Conservation (phyloP, 2,329 filamentous ascomycete species). For the Talaromyces atroroseus region DNA sequence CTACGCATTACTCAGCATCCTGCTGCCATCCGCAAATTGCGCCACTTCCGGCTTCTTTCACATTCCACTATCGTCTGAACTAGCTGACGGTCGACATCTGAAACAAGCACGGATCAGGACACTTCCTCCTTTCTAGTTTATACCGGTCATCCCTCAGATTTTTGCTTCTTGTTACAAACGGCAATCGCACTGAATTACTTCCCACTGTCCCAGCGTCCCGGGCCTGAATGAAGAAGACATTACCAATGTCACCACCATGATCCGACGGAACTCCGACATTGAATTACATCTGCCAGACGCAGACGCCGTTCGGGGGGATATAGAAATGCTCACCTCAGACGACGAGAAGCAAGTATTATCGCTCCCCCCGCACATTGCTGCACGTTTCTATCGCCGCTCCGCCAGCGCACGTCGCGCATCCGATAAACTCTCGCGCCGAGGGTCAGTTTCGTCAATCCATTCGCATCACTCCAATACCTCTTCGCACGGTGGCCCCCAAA, state of each 20-base stretch:
- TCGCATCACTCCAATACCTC: constrained; percentile 54
- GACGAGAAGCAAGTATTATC: constrained; percentile 37
- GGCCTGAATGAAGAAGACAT: too few relatives aligned
- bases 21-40: background rate
- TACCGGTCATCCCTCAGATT: background rate
- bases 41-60: constrained; percentile 9
- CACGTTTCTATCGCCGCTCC: constrained; percentile 54
- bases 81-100: constrained; percentile 7
- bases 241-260: constrained; percentile 21
- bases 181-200: too few relatives aligned
- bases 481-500: constrained; percentile 46
- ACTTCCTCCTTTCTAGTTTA: background rate
- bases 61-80: constrained; percentile 7
- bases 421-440: constrained; percentile 58
- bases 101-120: constrained; percentile 14
- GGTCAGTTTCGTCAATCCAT: constrained; percentile 59
- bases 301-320: constrained; percentile 24
- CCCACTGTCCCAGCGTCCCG: too few relatives aligned
- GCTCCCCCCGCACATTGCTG: constrained; percentile 57
- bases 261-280: constrained; percentile 40
- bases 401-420: constrained; percentile 55
- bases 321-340: constrained; percentile 39
- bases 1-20: background rate
- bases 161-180: too few relatives aligned
- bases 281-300: constrained; percentile 37